Evolutionary conservation across 75 land plant species (phyloP), one percentile per base, ranked within the genome.

Genomic region (Pinus taeda): DNA sequence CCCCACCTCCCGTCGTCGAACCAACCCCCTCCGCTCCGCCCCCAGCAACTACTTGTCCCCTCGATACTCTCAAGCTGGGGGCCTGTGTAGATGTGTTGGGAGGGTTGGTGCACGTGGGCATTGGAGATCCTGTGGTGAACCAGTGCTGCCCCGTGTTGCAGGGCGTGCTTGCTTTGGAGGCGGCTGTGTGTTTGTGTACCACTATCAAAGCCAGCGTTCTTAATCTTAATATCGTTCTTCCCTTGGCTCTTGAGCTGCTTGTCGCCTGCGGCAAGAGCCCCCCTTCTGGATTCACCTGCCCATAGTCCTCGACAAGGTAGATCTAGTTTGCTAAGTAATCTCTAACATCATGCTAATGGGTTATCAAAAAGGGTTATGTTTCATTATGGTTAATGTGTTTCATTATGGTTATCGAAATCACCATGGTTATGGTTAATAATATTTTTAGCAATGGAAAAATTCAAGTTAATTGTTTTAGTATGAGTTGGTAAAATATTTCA

Each of bases 261-360:
- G 73, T 78, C 33, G 21, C 60, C 30, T 89, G 91, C 57, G 91
- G 91, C 3, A 78, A 83, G 76, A 79, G 75, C 12, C 78, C 80
- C 0, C 91, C 91, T n/a, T 67, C 85, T 49, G 91, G 83, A 14
- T 89, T 73, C 74, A 83, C 83, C 39, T 89, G 91, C 73, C 76
- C 88, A 70, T 57, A 8, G 53, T 49, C 53, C 11, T 49, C 0
- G 7, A 1, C 7, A 0, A 49, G 53, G 53, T 49, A 49, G 9
- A 9, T 2, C 55, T 49, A 49, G 11, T 49, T 49, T 49, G 9
- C 11, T 1, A 9, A 9, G 53, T 0, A 49, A 49, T 49, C 55
- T 49, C 55, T 49, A 49, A 49, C 12, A 2, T 49, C 42, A 39
- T 5, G 4, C 0, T 11, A 49, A 49, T 49, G 2, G 55, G 55